These are phyloP conservation scores for Pseudonectria foliicola DNA, from an alignment of 2,329 filamentous ascomycete species.

Conservation along the genomic window DNA sequence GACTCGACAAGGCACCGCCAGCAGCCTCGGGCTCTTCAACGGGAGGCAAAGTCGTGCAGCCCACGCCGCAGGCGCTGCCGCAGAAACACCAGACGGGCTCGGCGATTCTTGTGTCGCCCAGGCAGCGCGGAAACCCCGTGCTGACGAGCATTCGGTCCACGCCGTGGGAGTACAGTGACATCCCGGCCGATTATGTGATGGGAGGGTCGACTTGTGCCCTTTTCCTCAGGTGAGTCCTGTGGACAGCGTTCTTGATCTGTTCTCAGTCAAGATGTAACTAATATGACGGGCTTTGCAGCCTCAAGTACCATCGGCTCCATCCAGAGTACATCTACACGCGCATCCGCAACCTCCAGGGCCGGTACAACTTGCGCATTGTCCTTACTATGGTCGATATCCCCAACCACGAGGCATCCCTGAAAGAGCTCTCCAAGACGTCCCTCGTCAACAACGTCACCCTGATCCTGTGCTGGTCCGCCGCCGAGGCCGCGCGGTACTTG, in stretches of 20 bases:
- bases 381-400: constrained; percentile 91
- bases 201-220: constrained; percentile 83
- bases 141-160: constrained; percentile 73
- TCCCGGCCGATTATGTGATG: constrained; percentile 88
- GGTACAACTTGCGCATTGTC: constrained; percentile 79
- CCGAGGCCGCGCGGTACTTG: constrained; percentile 87
- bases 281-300: constrained; percentile 31
- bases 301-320: constrained; percentile 96
- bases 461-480: constrained; percentile 88
- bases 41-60: constrained; percentile 64
- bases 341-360: constrained; percentile 75
- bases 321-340: constrained; percentile 97
- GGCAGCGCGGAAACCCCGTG: constrained; percentile 93
- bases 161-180: constrained; percentile 95
- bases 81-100: constrained; percentile 53
- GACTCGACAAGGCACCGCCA: constrained; percentile 45
- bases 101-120: constrained; percentile 80
- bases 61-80: constrained; percentile 78
- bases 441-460: constrained; percentile 89
- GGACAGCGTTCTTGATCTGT: neutral
- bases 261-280: neutral
- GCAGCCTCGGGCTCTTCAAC: constrained; percentile 20
- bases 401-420: constrained; percentile 84
- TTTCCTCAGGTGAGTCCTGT: constrained; percentile 57
- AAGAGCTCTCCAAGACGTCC: constrained; percentile 86